Conservation (phyloP, 768 basidiomycete species). For the Lactifluus echinatus region DNA sequence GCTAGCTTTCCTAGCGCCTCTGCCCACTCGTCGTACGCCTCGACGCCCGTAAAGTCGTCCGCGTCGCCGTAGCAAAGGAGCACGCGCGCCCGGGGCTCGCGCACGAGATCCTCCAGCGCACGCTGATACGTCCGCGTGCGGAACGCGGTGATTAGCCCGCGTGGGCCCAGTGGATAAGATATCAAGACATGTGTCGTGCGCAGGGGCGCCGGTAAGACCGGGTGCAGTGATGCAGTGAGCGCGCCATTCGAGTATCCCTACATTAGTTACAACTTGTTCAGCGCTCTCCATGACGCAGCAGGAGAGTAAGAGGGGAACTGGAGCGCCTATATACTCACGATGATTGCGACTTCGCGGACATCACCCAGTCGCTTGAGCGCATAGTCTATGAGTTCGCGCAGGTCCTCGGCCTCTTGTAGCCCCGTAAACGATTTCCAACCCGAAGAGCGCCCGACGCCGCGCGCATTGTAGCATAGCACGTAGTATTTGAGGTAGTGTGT, state of each 20-base stretch:
- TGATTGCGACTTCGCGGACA: constrained; percentile 44
- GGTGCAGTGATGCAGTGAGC: constrained; percentile 59
- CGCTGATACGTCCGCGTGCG: constrained; percentile 43
- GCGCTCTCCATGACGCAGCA: no score
- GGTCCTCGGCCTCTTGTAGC: constrained; percentile 57
- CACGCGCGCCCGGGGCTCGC: constrained; percentile 39
- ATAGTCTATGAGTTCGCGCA: constrained; percentile 54
- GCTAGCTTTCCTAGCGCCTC: constrained; percentile 28
- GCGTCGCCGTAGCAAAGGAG: constrained; percentile 58
- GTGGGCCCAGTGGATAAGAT: constrained; percentile 68
- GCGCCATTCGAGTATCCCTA: constrained; percentile 82
- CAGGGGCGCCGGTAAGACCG: constrained; percentile 40
- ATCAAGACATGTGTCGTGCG: constrained; percentile 58
- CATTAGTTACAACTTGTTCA: background rate
- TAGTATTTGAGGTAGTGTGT: constrained; percentile 39
- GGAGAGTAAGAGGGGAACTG: background rate
- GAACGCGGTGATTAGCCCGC: constrained; percentile 64
- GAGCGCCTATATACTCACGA: constrained; percentile 37
- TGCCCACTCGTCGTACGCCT: constrained; percentile 50
- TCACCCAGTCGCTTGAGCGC: constrained; percentile 36
- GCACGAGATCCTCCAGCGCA: constrained; percentile 43
- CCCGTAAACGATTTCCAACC: constrained; percentile 73
- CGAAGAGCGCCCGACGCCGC: constrained; percentile 66
- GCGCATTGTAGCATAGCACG: constrained; percentile 66
- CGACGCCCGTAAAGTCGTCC: constrained; percentile 60